Base-by-base conservation (phyloP, 2,329 filamentous ascomycete species). In the Chrysoporthe austroafricana region DNA sequence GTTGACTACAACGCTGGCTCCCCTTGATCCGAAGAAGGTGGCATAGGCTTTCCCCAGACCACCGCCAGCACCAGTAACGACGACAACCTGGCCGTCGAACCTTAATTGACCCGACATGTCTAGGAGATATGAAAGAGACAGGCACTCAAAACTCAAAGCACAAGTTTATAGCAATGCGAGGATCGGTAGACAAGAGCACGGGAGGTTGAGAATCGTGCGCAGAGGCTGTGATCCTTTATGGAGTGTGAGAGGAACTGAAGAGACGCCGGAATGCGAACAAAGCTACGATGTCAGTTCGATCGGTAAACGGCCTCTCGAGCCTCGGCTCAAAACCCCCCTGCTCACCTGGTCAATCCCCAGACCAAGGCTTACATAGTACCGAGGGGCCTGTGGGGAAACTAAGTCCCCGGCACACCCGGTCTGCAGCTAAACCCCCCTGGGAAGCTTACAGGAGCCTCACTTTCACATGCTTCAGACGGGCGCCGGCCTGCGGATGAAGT, bases 21-120 rank as follows among this genome's bases (percentile, higher is more conserved):
- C 96, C 77, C 95, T 89, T 66, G 92, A 94, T 68, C 88, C 96
- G 78, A 97, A 98, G 85, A 97, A 98, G 69, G 90, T 83, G 73
- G 91, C 91, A 81, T 96, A 96, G 77, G 90, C 90, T 81, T 90
- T 92, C 72, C 92, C 92, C 66, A 96, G 81, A 72, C 93, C 93
- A 79, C 91, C 92, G 71, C 93, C 93, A 71, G 92, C 92, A 75
- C 93, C 93, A 60, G 93, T 97, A 73, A 97, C 90, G 73, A 97
- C 92, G 74, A 94, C 92, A 73, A 93, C 93, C 85, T 96, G 93
- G 81, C 90, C 91, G 82, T 96, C 93, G 79, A 89, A 96, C 77
- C 93, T 88, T 76, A 97, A 83, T 79, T 91, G 87, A 67, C 81
- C 81, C 71, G 82, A 84, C 89, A 90, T 91, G 58, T 34, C 62